phyloP scores from a whole-genome alignment of 139 green algal genomes.

The Haematococcus sp. region DNA sequence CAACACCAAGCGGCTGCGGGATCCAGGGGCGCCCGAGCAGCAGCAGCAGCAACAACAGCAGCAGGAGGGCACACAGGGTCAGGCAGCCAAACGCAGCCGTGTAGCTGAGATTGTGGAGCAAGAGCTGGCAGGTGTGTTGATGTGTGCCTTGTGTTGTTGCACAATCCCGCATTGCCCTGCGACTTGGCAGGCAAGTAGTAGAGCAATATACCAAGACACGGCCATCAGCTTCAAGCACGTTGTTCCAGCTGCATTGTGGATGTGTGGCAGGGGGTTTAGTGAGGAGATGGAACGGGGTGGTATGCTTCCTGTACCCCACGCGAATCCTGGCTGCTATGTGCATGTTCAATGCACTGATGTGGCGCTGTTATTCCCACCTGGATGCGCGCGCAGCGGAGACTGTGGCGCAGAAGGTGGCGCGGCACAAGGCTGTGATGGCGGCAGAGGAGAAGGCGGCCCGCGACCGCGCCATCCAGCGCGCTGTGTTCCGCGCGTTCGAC shows the following conservation, averaged over 20 bases:
- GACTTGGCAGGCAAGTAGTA: too few species aligned
- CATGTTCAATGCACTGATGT: too few species aligned
- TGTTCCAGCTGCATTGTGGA: too few species aligned
- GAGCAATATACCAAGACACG: too few species aligned
- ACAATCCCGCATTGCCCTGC: neutral
- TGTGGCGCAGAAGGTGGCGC: neutral
- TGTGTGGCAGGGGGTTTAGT: too few species aligned
- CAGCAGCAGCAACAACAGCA: too few species aligned
- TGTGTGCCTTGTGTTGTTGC: neutral
- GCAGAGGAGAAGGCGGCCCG: neutral
- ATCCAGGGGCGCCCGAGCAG: too few species aligned
- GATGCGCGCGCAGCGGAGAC: neutral
- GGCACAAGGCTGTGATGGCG: neutral
- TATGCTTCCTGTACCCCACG: too few species aligned
- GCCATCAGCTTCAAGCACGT: too few species aligned
- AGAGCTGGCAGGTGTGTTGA: constrained; percentile 1
- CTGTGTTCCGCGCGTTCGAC: constrained; percentile 1
- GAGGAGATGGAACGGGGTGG: too few species aligned
- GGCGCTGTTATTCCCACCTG: neutral
- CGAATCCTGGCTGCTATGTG: too few species aligned
- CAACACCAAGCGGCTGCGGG: neutral
- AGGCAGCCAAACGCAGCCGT: neutral
- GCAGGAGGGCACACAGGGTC: too few species aligned
- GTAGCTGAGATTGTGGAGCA: neutral
- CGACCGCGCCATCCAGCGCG: constrained; percentile 1